phyloP scores from a whole-genome alignment of 169 alveolate species.

The Pseudocohnilembus persalinus region DNA sequence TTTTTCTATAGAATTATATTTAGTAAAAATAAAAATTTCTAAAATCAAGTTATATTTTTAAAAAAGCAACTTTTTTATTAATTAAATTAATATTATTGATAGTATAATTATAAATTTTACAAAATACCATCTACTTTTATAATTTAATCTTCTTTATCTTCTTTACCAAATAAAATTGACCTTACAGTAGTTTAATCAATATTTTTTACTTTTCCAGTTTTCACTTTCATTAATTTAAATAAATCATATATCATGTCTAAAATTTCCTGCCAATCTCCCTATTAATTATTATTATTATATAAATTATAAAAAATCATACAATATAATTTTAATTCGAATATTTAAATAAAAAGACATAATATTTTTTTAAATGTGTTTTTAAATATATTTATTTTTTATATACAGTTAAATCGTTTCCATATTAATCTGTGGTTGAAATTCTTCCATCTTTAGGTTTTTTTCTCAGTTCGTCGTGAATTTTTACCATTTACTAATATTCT shows the following conservation, averaged over 20 bases:
- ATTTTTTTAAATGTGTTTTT: neutral
- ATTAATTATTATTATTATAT: too few species aligned
- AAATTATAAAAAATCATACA: too few species aligned
- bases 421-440: neutral
- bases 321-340: too few species aligned
- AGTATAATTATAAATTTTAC: neutral
- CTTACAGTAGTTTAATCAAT: constrained; percentile 6
- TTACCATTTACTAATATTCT: neutral
- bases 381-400: too few species aligned
- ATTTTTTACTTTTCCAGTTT: constrained; percentile 17
- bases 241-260: neutral
- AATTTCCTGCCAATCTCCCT: neutral
- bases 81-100: too few species aligned
- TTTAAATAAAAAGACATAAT: neutral
- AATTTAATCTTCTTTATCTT: constrained; percentile 19
- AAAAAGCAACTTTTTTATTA: too few species aligned
- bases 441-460: neutral
- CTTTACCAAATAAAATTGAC: constrained; percentile 15
- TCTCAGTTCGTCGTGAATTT: neutral
- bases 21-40: too few species aligned
- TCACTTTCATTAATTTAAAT: constrained; percentile 5
- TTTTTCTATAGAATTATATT: too few species aligned
- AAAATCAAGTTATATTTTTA: too few species aligned
- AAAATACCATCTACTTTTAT: constrained; percentile 21
- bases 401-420: neutral